phyloP scores from a whole-genome alignment of 768 basidiomycete species.

The Cystobasidium tubakii region DNA sequence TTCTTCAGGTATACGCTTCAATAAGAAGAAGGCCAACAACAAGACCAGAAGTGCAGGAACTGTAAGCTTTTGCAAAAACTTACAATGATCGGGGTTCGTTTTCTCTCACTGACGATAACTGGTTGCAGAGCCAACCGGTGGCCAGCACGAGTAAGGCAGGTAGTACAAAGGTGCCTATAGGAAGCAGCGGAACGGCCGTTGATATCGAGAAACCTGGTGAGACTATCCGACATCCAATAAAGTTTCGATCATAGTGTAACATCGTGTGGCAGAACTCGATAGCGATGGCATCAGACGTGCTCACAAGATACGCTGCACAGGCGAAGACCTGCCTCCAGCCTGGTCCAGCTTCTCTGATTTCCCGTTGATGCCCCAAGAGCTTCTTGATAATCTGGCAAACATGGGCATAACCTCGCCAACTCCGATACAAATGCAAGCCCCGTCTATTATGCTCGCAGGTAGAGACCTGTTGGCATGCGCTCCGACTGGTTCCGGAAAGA shows the following conservation, averaged over 20 bases:
- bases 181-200: not conserved
- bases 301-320: constrained; percentile 60
- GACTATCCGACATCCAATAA: not conserved
- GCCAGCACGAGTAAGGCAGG: not conserved
- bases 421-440: constrained; percentile 71
- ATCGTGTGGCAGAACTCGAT: not conserved
- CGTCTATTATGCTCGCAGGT: constrained; percentile 69
- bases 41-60: not conserved
- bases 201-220: not conserved
- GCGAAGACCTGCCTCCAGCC: constrained; percentile 61
- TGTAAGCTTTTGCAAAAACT: constrained; percentile 6
- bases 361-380: not conserved
- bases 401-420: constrained; percentile 66
- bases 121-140: not conserved
- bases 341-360: constrained; percentile 58
- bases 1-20: constrained; percentile 32
- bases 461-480: constrained; percentile 90
- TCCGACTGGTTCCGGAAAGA: constrained; percentile 96
- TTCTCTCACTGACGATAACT: not conserved
- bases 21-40: constrained; percentile 21
- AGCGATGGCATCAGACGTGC: not conserved
- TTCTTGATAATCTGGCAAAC: constrained; percentile 60
- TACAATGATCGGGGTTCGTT: not conserved
- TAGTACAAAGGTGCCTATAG: not conserved
- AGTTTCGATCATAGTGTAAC: not conserved